phyloP scores from a whole-genome alignment of 2,329 filamentous ascomycete species.

The Colletotrichum graminicola region DNA sequence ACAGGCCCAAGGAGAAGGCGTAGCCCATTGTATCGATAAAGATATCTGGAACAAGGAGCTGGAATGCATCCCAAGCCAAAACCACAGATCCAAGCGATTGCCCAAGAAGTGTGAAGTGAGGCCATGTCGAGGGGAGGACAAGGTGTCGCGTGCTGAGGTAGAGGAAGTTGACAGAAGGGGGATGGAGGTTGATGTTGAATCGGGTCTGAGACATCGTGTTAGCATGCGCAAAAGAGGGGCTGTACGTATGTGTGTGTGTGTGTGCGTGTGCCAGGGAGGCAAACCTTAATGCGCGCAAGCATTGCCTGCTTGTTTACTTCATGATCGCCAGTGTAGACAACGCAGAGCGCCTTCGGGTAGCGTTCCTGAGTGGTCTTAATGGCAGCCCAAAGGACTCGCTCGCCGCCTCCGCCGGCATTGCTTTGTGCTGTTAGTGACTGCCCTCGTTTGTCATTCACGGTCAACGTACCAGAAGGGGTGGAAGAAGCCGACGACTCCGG shows the following conservation, averaged over 20 bases:
- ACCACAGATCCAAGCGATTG: conserved; percentile 91
- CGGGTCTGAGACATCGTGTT: conserved; percentile 68
- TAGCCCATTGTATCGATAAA: conserved; percentile 99
- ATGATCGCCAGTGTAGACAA: conserved; percentile 96
- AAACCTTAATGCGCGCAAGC: conserved; percentile 79
- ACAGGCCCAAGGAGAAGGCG: conserved; percentile 87
- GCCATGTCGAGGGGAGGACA: conserved; percentile 89
- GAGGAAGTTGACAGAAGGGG: conserved; percentile 86
- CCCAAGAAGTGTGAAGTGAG: conserved; percentile 91
- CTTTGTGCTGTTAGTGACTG: conserved; percentile 56
- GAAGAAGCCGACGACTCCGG: conserved; percentile 93
- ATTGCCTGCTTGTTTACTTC: conserved; percentile 86
- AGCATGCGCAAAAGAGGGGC: conserved; percentile 1
- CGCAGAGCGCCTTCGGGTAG: conserved; percentile 89
- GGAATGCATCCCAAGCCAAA: conserved; percentile 92
- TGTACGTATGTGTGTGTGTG: conserved; percentile 44
- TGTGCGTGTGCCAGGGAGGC: conserved; percentile 46
- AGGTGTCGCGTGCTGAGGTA: conserved; percentile 90
- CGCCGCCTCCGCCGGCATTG: conserved; percentile 95
- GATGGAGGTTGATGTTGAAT: conserved; percentile 92
- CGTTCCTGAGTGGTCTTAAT: conserved; percentile 89
- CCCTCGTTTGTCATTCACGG: background rate
- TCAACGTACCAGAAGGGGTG: conserved; percentile 89
- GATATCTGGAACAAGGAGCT: conserved; percentile 90
- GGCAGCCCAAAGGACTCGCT: conserved; percentile 96